phyloP scores from a whole-genome alignment of 2,329 filamentous ascomycete genomes.

The Xylariaceae sp. region DNA sequence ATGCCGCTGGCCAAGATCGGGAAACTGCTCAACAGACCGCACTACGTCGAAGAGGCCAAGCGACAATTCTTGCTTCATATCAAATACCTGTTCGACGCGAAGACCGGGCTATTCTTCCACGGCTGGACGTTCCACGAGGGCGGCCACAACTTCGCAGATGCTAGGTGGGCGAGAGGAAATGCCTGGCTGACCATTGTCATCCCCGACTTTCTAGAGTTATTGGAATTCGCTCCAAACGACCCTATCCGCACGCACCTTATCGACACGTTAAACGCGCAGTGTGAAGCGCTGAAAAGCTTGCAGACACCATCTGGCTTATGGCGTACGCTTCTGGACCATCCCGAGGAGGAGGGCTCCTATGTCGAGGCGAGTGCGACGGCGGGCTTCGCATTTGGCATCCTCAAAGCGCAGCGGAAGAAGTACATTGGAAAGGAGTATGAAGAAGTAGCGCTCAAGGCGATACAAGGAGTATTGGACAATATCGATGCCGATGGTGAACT shows the following conservation, averaged over 20 bases:
- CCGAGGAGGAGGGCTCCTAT: conserved; percentile 72
- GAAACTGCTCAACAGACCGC: conserved; percentile 69
- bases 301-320: conserved; percentile 72
- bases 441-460: conserved; percentile 67
- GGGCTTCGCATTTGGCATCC: conserved; percentile 80
- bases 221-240: conserved; percentile 69
- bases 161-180: conserved; percentile 67
- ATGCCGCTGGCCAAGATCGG: conserved; percentile 83
- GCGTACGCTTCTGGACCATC: conserved; percentile 75
- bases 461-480: conserved; percentile 70
- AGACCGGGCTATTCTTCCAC: conserved; percentile 79
- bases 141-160: conserved; percentile 67
- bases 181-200: conserved; percentile 84
- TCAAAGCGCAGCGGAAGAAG: conserved; percentile 74
- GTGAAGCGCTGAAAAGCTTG: conserved; percentile 65
- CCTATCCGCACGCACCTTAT: conserved; percentile 65
- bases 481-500: conserved; percentile 74
- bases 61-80: conserved; percentile 79
- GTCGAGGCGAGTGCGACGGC: conserved; percentile 79
- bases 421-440: conserved; percentile 71
- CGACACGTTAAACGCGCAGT: conserved; percentile 72
- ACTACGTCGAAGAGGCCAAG: conserved; percentile 81
- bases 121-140: conserved; percentile 79
- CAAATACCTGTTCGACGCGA: conserved; percentile 77
- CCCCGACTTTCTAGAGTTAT: conserved; percentile 78